These are phyloP conservation scores for Aspergillus sergii DNA, from an alignment of 2,329 filamentous ascomycete genomes.

Conservation along the genomic window DNA sequence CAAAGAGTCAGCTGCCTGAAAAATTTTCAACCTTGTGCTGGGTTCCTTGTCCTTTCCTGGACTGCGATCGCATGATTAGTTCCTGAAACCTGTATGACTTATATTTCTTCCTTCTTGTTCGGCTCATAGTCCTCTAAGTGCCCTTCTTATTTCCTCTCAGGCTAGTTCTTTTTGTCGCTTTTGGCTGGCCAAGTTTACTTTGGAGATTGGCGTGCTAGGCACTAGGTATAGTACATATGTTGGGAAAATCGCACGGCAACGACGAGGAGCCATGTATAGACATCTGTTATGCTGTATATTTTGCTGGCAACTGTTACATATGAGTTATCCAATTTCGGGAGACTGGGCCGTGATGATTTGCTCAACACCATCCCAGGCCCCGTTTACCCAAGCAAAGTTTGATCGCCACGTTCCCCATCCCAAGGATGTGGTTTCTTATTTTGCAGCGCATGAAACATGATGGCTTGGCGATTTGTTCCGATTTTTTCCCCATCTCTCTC, in stretches of 20 bases:
- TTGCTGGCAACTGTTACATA: constrained; percentile 3
- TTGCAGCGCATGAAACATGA: constrained; percentile 8
- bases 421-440: constrained; percentile 7
- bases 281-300: not conserved
- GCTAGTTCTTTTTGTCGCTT: not conserved
- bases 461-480: constrained; percentile 4
- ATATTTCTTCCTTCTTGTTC: not conserved
- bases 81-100: constrained; percentile 4
- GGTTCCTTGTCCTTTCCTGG: constrained; percentile 1
- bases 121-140: not conserved
- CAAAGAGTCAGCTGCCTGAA: constrained; percentile 14
- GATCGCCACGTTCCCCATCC: constrained; percentile 10
- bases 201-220: not conserved
- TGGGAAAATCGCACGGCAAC: not conserved
- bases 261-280: not conserved
- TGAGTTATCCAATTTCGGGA: constrained; percentile 3
- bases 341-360: not conserved
- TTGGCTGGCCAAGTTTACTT: not conserved
- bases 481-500: constrained; percentile 1
- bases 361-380: not conserved
- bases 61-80: constrained; percentile 11
- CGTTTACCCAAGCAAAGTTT: not conserved
- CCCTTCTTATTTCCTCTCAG: not conserved
- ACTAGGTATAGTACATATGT: not conserved
- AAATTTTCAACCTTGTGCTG: constrained; percentile 7